phyloP scores from a whole-genome alignment of 805 yeast genomes.

The Hermanozyma aechmeae region DNA sequence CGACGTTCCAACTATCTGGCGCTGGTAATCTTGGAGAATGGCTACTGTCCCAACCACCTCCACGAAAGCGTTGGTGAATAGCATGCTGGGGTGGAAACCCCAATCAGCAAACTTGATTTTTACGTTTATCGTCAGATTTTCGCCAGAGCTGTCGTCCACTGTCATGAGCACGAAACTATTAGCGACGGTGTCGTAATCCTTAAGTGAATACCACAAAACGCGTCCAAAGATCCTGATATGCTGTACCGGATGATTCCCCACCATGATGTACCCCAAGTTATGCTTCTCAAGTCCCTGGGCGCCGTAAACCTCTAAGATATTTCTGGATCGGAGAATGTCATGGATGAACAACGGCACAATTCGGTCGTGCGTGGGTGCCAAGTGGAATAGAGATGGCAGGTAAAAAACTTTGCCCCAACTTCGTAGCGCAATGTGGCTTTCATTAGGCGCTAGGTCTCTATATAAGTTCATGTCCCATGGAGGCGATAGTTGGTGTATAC shows the following conservation, averaged over 20 bases:
- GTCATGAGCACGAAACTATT: not conserved
- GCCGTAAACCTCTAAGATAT: constrained; percentile 9
- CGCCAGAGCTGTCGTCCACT: constrained; percentile 28
- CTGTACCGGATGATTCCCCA: constrained; percentile 27
- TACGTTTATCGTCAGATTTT: constrained; percentile 17
- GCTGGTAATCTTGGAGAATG: constrained; percentile 3
- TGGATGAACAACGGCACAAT: constrained; percentile 17
- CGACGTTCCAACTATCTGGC: constrained; percentile 3
- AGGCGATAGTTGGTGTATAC: too few relatives aligned
- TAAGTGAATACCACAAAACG: constrained; percentile 8
- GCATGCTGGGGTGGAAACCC: not conserved
- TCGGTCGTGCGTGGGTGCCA: constrained; percentile 15
- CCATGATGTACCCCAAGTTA: constrained; percentile 7
- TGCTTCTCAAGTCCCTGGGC: constrained; percentile 7
- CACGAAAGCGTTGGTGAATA: constrained; percentile 6
- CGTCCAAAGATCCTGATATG: constrained; percentile 18
- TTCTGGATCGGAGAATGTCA: constrained; percentile 14
- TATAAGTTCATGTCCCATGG: too few relatives aligned
- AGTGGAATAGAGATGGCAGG: constrained; percentile 25
- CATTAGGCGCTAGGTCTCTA: constrained; percentile 27
- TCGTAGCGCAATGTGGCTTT: constrained; percentile 23
- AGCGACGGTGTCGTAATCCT: constrained; percentile 1
- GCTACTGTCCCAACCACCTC: constrained; percentile 14
- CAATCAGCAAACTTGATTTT: constrained; percentile 4
- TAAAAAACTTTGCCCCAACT: constrained; percentile 15